Conservation (phyloP, 768 basidiomycete genomes). For the Mycena kentingensis region DNA sequence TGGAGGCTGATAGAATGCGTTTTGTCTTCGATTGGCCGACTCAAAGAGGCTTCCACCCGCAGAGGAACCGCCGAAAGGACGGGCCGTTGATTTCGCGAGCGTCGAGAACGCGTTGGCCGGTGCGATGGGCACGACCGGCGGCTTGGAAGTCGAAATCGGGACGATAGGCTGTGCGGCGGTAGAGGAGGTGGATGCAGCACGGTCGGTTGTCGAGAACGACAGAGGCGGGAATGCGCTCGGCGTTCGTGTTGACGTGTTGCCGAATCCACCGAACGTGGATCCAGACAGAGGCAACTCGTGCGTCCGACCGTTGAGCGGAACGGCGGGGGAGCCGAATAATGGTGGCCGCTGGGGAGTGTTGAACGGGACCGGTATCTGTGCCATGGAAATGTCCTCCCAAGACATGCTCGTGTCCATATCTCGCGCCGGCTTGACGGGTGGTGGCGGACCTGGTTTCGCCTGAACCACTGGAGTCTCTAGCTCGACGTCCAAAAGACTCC, state of each 20-base stretch:
- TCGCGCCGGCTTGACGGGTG: conserved; percentile 11
- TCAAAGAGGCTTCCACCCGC: conserved; percentile 11
- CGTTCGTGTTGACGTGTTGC: neutral
- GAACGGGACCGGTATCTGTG: conserved; percentile 22
- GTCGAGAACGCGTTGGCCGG: conserved; percentile 20
- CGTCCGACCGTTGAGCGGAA: neutral
- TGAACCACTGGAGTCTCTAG: conserved; percentile 39
- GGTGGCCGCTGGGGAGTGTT: conserved; percentile 32
- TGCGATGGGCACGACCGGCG: conserved; percentile 7
- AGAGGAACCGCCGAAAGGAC: conserved; percentile 40
- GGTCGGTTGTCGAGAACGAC: neutral
- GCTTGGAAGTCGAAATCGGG: conserved; percentile 6
- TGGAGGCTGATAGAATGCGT: conserved; percentile 70
- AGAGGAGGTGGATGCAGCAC: conserved; percentile 5
- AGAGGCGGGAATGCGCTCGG: conserved; percentile 16
- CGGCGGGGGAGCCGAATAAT: neutral
- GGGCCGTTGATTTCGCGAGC: conserved; percentile 18
- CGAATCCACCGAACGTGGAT: conserved; percentile 15
- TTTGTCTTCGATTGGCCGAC: conserved; percentile 54
- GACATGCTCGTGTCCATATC: conserved; percentile 29
- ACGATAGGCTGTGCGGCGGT: neutral
- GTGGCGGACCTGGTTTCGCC: neutral
- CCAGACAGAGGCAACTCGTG: conserved; percentile 2
- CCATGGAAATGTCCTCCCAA: conserved; percentile 60
- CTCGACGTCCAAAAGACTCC: conserved; percentile 61